Evolutionary conservation across 1,284 basidiomycete genomes (phyloP).

Genomic region (Kalmanozyma brasiliensis): DNA sequence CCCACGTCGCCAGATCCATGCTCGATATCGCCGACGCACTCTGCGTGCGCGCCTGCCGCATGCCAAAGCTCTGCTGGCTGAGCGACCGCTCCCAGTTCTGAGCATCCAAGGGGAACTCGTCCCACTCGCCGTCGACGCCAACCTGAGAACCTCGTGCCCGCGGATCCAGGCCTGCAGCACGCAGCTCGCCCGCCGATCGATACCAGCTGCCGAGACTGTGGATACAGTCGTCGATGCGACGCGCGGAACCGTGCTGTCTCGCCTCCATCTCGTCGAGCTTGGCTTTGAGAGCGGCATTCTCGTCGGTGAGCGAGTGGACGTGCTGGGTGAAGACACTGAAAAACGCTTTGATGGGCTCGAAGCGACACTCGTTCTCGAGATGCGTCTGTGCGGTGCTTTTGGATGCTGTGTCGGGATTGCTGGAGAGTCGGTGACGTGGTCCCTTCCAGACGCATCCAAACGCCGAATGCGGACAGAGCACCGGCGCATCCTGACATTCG

Average conservation of each 20-base stretch:
- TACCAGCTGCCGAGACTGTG: slow-evolving; percentile 50
- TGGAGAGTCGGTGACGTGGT: slow-evolving; percentile 14
- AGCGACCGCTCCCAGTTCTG: slow-evolving; percentile 43
- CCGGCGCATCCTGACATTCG: slow-evolving; percentile 26
- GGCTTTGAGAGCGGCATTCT: slow-evolving; percentile 31
- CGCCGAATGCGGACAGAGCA: slow-evolving; percentile 30
- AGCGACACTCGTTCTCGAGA: slow-evolving; percentile 38
- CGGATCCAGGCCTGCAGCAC: background rate
- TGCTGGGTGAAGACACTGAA: slow-evolving; percentile 31
- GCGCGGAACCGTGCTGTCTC: slow-evolving; percentile 17
- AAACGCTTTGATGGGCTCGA: slow-evolving; percentile 45
- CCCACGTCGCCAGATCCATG: slow-evolving; percentile 23
- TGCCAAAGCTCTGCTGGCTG: slow-evolving; percentile 27
- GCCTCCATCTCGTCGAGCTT: slow-evolving; percentile 25
- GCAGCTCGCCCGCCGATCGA: slow-evolving; percentile 31
- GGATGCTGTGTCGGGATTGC: slow-evolving; percentile 1
- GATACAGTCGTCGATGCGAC: slow-evolving; percentile 34
- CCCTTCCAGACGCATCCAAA: slow-evolving; percentile 53
- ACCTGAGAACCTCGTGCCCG: slow-evolving; percentile 26
- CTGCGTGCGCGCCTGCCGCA: slow-evolving; percentile 15
- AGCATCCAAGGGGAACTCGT: slow-evolving; percentile 46
- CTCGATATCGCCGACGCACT: slow-evolving; percentile 21
- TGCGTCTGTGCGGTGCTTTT: slow-evolving; percentile 17
- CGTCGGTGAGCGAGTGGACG: slow-evolving; percentile 23
- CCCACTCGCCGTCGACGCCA: slow-evolving; percentile 48